Conservation (phyloP, 176 grass and related monocot species). For the Areca catechu region DNA sequence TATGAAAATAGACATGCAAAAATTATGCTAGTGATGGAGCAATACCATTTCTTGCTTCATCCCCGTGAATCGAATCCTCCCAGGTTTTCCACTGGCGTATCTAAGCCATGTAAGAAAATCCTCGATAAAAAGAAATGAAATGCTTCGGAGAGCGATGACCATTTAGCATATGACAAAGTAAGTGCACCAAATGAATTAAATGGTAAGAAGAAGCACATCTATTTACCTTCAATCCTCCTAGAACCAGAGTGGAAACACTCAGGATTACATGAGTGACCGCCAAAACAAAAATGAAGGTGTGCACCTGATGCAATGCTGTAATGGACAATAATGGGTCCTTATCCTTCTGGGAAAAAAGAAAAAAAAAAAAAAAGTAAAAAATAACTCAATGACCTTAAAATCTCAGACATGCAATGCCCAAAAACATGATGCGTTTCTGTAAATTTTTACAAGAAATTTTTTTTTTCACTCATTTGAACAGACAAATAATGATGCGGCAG, state of each 20-base stretch:
- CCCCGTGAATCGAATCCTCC: constrained; percentile 1
- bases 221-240: constrained; percentile 34
- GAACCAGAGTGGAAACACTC: constrained; percentile 23
- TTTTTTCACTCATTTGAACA: too few species aligned
- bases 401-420: neutral
- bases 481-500: too few species aligned
- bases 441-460: too few species aligned
- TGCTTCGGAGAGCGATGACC: neutral
- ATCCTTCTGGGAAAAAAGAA: constrained; percentile 3
- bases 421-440: too few species aligned
- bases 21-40: too few species aligned
- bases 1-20: too few species aligned
- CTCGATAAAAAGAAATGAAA: neutral
- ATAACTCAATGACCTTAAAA: neutral
- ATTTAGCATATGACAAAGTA: neutral
- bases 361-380: neutral
- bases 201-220: neutral
- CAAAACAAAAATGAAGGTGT: constrained; percentile 45
- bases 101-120: constrained; percentile 6
- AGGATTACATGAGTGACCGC: constrained; percentile 34
- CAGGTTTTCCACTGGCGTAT: constrained; percentile 29
- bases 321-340: constrained; percentile 33
- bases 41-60: too few species aligned
- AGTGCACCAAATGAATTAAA: neutral
- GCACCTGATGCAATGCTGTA: constrained; percentile 28